Conservation (phyloP, 495 filamentous ascomycete species). For the Tuber borchii region DNA sequence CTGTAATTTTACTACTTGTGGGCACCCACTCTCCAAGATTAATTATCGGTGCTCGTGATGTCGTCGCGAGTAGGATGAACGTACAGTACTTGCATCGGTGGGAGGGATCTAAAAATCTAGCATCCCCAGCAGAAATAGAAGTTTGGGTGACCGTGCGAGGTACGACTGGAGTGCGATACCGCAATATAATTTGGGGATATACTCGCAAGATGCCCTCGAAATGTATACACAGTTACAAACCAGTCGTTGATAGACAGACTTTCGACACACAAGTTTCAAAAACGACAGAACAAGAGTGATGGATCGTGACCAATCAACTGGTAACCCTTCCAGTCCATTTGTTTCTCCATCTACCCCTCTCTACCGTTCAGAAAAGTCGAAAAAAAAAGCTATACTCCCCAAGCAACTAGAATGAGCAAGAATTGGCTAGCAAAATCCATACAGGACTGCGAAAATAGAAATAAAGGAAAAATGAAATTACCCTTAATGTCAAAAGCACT, state of each 20-base stretch:
- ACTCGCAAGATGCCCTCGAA: not conserved
- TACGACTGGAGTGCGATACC: not conserved
- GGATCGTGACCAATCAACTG: not conserved
- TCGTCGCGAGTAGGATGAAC: not conserved
- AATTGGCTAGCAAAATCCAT: not conserved
- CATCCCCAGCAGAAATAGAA: not conserved
- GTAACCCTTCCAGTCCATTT: not conserved
- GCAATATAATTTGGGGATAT: not conserved
- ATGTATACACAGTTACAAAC: not conserved
- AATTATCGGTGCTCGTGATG: too few relatives aligned
- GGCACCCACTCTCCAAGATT: too few relatives aligned
- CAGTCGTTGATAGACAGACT: not conserved
- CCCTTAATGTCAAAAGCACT: not conserved
- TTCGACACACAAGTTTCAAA: not conserved
- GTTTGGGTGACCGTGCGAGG: not conserved
- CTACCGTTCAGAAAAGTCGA: not conserved
- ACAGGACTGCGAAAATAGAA: not conserved
- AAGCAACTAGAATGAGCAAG: not conserved
- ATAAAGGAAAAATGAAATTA: conserved; percentile 1
- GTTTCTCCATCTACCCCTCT: not conserved
- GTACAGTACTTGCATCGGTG: not conserved
- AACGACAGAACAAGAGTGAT: not conserved
- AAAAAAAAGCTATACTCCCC: not conserved
- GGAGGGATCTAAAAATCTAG: not conserved
- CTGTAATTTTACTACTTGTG: not conserved